Percentiles rank a stretch among this genome's conserved stretches.
These are phyloP conservation scores for Pezicula carpinea DNA, from an alignment of 2,329 filamentous ascomycete species.

Conservation along the genomic window DNA sequence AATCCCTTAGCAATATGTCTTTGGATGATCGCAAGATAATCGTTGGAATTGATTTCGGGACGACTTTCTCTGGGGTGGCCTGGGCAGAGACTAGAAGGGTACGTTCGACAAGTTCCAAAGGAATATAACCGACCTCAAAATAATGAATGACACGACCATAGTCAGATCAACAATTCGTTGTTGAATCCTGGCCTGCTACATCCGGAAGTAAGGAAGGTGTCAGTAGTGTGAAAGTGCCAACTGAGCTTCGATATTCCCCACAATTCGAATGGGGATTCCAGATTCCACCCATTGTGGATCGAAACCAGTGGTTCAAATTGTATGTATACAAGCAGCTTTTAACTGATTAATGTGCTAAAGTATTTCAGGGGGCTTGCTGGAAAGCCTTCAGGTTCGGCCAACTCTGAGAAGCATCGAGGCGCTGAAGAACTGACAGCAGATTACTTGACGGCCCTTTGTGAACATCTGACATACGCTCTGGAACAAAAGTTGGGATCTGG, in stretches of 20 bases:
- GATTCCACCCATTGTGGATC: background rate
- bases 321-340: background rate
- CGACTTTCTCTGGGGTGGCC: conserved; percentile 9
- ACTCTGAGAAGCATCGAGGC: background rate
- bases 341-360: background rate
- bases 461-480: conserved; percentile 41
- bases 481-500: conserved; percentile 37
- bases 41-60: conserved; percentile 12
- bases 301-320: conserved; percentile 2
- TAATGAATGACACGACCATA: background rate
- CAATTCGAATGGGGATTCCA: conserved; percentile 1
- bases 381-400: too few species aligned
- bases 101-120: background rate
- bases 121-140: too few species aligned
- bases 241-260: background rate
- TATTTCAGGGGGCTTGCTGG: too few species aligned
- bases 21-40: too few species aligned
- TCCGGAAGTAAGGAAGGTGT: background rate
- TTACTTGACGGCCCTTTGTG: conserved; percentile 45
- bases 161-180: conserved; percentile 1
- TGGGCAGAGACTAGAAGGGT: conserved; percentile 7
- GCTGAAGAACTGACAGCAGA: conserved; percentile 41
- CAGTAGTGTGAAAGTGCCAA: conserved; percentile 1
- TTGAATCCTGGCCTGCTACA: background rate
- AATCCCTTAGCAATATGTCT: too few species aligned